Evolutionary conservation across 257 asterid species (phyloP).

Genomic region (Solanum virginianum): DNA sequence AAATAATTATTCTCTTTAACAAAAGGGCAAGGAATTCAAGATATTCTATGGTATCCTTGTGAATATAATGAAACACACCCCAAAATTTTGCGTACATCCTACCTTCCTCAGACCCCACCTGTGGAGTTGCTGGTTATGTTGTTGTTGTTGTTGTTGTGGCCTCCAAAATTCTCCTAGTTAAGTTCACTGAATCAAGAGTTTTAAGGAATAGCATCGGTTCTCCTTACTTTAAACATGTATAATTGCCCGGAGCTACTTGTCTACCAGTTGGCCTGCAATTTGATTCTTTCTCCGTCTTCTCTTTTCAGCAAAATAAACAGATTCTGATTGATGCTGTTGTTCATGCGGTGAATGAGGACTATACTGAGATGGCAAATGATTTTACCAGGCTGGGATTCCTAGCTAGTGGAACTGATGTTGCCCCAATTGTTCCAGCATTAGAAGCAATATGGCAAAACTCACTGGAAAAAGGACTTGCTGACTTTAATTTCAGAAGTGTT

Average conservation of each 20-base stretch:
- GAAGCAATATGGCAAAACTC: conserved; percentile 99
- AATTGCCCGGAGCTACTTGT: neutral
- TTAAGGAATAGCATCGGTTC: neutral
- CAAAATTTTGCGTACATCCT: neutral
- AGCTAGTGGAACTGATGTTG: conserved; percentile 92
- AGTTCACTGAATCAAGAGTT: neutral
- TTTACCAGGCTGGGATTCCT: conserved; percentile 97
- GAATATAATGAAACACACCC: neutral
- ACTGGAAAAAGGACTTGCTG: conserved; percentile 89
- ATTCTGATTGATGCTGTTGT: conserved; percentile 97
- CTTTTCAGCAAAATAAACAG: conserved; percentile 89
- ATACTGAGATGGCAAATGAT: conserved; percentile 98
- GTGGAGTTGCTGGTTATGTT: no score
- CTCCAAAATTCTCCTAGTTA: neutral
- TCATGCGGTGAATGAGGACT: conserved; percentile 99
- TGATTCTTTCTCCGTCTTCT: neutral
- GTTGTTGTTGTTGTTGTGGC: neutral
- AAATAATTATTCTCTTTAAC: neutral
- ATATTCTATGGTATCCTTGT: neutral
- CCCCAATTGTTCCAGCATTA: conserved; percentile 93
- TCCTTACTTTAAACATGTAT: neutral
- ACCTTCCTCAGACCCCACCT: neutral
- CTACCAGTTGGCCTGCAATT: neutral
- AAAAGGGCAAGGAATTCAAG: neutral
- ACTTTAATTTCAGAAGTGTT: conserved; percentile 92